Evolutionary conservation across 495 filamentous ascomycete species (phyloP).

Genomic region (Cercophora sp.): DNA sequence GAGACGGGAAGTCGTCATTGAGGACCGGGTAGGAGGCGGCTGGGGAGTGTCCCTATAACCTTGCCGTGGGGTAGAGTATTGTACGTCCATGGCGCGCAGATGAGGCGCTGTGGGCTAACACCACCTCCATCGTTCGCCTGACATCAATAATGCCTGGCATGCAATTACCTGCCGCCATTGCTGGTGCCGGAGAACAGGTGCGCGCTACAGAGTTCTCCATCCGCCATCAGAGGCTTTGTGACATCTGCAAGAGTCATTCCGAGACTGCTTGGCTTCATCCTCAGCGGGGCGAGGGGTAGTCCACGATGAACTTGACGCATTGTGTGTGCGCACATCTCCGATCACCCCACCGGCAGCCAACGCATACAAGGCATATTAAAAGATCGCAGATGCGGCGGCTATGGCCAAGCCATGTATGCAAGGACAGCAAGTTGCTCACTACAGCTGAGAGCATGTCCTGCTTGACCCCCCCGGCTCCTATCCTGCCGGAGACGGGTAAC

Average conservation of each 20-base stretch:
- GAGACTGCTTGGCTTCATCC: not conserved
- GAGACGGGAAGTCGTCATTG: constrained; percentile 26
- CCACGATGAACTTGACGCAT: too few relatives aligned
- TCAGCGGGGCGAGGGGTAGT: too few relatives aligned
- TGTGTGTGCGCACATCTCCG: constrained; percentile 1
- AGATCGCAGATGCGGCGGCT: constrained; percentile 17
- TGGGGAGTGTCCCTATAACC: constrained; percentile 21
- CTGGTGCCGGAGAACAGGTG: constrained; percentile 1
- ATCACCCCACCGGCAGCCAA: constrained; percentile 8
- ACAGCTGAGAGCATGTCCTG: constrained; percentile 9
- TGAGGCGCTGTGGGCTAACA: constrained; percentile 22
- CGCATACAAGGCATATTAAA: constrained; percentile 11
- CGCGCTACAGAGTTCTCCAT: not conserved
- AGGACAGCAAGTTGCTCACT: constrained; percentile 33
- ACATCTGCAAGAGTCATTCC: constrained; percentile 15
- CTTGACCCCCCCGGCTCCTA: constrained; percentile 1
- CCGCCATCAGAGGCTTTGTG: not conserved
- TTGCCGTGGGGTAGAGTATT: constrained; percentile 18
- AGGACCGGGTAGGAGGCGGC: constrained; percentile 21
- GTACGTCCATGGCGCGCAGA: constrained; percentile 14
- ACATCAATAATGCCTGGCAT: constrained; percentile 9
- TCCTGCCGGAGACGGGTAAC: constrained; percentile 6
- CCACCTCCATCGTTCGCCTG: constrained; percentile 2
- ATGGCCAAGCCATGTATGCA: constrained; percentile 36
- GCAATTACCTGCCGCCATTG: constrained; percentile 5